phyloP scores from a whole-genome alignment of 1,284 basidiomycete genomes.

The Cryptococcus jaspeensis region DNA sequence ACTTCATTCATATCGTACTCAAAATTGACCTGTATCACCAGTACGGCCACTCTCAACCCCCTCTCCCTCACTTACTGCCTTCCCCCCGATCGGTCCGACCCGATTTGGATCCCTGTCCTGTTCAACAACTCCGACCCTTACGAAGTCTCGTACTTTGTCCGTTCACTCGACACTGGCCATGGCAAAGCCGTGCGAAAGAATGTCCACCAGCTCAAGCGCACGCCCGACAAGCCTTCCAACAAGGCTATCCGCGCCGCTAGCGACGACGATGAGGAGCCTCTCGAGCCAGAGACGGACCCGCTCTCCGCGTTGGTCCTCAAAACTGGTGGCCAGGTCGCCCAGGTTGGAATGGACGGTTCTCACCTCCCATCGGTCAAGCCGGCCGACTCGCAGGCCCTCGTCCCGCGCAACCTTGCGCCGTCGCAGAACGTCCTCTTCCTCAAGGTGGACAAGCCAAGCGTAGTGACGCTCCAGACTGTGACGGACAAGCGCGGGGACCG shows the following conservation, averaged over 20 bases:
- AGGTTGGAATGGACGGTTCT: constrained; percentile 49
- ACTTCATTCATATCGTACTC: background rate
- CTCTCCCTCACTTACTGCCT: constrained; percentile 48
- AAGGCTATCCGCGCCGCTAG: constrained; percentile 28
- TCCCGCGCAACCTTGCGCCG: constrained; percentile 58
- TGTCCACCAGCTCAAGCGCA: constrained; percentile 29
- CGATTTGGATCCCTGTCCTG: constrained; percentile 54
- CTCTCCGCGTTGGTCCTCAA: constrained; percentile 29
- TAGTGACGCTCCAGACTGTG: constrained; percentile 69
- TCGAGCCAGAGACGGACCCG: constrained; percentile 34
- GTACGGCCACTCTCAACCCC: constrained; percentile 50
- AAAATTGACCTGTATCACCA: constrained; percentile 4
- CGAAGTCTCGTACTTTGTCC: constrained; percentile 71
- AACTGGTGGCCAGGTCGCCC: background rate
- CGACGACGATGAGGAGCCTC: constrained; percentile 58
- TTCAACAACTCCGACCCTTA: constrained; percentile 87
- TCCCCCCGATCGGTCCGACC: constrained; percentile 34
- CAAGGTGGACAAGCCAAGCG: constrained; percentile 62
- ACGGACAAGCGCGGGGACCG: constrained; percentile 65
- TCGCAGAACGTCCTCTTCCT: constrained; percentile 73
- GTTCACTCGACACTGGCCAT: constrained; percentile 59
- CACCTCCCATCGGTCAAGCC: constrained; percentile 43
- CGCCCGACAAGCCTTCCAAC: constrained; percentile 16
- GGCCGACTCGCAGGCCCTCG: constrained; percentile 37
- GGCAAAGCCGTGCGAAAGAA: constrained; percentile 20